Evolutionary conservation across 805 yeast species (phyloP).

Genomic region (Saturnispora bothae): DNA sequence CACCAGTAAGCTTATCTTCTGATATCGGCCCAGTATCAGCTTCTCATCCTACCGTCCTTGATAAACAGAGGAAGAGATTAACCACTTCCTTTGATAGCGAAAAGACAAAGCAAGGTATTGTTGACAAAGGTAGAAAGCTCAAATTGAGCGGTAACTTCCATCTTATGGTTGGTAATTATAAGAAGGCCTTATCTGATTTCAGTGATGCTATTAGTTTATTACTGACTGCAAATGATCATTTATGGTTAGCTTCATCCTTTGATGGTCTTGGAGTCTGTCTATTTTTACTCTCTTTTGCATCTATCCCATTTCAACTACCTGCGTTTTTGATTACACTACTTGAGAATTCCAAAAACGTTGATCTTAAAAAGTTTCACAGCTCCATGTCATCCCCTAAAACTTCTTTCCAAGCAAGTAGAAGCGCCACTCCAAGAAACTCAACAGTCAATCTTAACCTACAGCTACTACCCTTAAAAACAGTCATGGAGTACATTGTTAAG

Average conservation of each 20-base stretch:
- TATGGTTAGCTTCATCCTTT: constrained; percentile 86
- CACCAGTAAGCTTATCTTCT: constrained; percentile 50
- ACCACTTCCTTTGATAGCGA: constrained; percentile 27
- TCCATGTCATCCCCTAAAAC: constrained; percentile 35
- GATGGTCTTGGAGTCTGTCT: constrained; percentile 69
- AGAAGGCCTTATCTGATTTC: constrained; percentile 60
- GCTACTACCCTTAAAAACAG: constrained; percentile 16
- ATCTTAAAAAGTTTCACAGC: constrained; percentile 23
- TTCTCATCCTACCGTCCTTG: constrained; percentile 10
- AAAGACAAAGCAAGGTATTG: constrained; percentile 24
- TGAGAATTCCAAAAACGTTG: constrained; percentile 19
- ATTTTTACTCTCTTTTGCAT: constrained; percentile 47
- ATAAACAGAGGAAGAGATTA: constrained; percentile 19
- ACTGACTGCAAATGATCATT: constrained; percentile 54
- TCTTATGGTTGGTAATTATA: constrained; percentile 68
- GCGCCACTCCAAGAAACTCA: constrained; percentile 11
- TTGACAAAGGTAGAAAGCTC: constrained; percentile 60
- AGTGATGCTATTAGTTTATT: constrained; percentile 59
- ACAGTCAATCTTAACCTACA: constrained; percentile 6
- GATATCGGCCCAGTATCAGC: constrained; percentile 4
- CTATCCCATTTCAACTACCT: constrained; percentile 40
- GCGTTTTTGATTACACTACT: constrained; percentile 21
- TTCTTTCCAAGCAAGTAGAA: constrained; percentile 27
- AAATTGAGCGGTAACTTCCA: constrained; percentile 71
- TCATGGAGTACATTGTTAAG: constrained; percentile 30